Evolutionary conservation across 371 early-diverging fungal species (phyloP).

Genomic region (Lichtheimia ornata): DNA sequence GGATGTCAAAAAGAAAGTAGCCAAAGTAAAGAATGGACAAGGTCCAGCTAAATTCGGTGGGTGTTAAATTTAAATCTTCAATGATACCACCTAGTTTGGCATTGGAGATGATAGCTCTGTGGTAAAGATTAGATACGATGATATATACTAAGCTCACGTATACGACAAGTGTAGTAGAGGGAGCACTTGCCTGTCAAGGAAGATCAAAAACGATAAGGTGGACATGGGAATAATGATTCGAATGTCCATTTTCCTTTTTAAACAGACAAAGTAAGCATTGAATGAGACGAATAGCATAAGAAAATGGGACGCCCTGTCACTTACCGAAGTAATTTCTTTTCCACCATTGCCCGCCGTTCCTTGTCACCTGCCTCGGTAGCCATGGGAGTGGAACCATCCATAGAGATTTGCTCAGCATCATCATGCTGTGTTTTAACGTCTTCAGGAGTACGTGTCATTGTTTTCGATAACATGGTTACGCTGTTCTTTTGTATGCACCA

Average conservation of each 20-base stretch:
- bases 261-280: neutral
- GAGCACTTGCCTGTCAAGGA: slow-evolving; percentile 27
- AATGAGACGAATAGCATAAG: neutral
- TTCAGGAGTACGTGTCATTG: too few species aligned
- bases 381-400: too few species aligned
- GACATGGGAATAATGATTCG: slow-evolving; percentile 29
- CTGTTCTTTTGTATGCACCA: too few species aligned
- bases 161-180: neutral
- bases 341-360: neutral
- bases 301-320: neutral
- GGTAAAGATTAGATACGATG: neutral
- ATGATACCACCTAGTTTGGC: slow-evolving; percentile 38
- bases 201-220: slow-evolving; percentile 30
- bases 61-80: slow-evolving; percentile 24
- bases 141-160: neutral
- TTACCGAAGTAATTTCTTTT: slow-evolving; percentile 1
- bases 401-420: too few species aligned
- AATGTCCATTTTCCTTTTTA: slow-evolving; percentile 30
- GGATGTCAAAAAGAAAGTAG: slow-evolving; percentile 34
- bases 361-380: too few species aligned
- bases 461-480: too few species aligned
- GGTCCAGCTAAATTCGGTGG: slow-evolving; percentile 18
- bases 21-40: slow-evolving; percentile 20
- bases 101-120: slow-evolving; percentile 40
- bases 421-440: too few species aligned